Conservation (phyloP, 352 stramenopile genomes). For the Globisporangium abappressorium region DNA sequence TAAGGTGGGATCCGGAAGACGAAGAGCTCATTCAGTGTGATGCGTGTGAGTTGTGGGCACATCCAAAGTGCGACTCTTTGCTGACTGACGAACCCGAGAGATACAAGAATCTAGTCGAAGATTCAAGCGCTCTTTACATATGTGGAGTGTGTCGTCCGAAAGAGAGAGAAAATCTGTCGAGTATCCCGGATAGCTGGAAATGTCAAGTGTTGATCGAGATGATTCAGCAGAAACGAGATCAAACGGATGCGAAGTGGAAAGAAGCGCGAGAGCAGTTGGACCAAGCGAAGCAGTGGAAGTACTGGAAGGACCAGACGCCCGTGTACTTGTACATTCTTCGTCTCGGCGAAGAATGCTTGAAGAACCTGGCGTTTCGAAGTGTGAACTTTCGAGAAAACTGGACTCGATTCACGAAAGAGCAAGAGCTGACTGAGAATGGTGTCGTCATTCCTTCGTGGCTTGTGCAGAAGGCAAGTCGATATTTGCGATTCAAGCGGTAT, state of each 20-base stretch:
- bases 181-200: conserved; percentile 42
- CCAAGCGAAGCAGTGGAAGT: conserved; percentile 63
- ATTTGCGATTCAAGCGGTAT: conserved; percentile 85
- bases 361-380: conserved; percentile 71
- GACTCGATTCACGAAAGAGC: conserved; percentile 46
- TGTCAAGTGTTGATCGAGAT: conserved; percentile 68
- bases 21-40: conserved; percentile 88
- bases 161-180: conserved; percentile 47
- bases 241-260: conserved; percentile 66
- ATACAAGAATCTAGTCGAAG: conserved; percentile 64
- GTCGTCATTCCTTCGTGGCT: conserved; percentile 57
- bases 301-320: conserved; percentile 66
- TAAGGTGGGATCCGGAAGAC: conserved; percentile 68
- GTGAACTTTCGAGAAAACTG: conserved; percentile 77
- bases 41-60: conserved; percentile 79
- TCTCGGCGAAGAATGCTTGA: conserved; percentile 82
- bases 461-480: conserved; percentile 74
- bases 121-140: conserved; percentile 69
- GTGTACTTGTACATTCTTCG: conserved; percentile 83
- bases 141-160: conserved; percentile 66
- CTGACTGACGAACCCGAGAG: conserved; percentile 54
- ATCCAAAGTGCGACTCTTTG: conserved; percentile 69
- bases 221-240: conserved; percentile 64
- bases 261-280: conserved; percentile 55
- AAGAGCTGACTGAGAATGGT: conserved; percentile 35